Base-by-base conservation (phyloP, 1,139 yeast genomes). In the Yarrowia galli region DNA sequence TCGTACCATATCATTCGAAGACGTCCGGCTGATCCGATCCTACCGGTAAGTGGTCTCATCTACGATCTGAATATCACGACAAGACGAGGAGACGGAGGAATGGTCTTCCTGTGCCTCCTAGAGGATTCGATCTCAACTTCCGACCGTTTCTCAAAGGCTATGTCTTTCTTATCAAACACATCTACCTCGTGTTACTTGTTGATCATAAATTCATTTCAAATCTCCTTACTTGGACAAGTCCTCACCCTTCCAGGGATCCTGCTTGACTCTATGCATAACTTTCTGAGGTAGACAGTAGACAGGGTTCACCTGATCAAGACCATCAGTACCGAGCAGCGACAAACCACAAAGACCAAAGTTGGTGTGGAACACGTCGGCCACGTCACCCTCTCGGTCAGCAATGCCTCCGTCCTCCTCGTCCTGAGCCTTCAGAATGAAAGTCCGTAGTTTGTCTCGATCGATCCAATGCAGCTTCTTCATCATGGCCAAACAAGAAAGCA, bases 361-460 rank as follows among this genome's bases (percentile, higher is more conserved):
- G 0, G 99, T 95, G 75, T 95, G 99, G 75, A 87, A 95, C 0
- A 96, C 95, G 75, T 95, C 99, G 0, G 89, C 92, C 78, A 89
- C 92, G 75, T 95, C 93, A 56, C 89, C 97, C 13, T 91, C 91
- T 46, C 99, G 81, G 78, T 95, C 99, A 70, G 97, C 89, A 61
- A 95, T 88, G 0, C 99, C 99, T 20, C 99, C 99, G 12, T 81
- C 81, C 13, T 83, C 86, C 1, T 78, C 78, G 76, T 95, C 98
- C 76, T 95, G 99, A 65, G 97, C 89, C 1, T 79, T 76, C 40
- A 93, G 78, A 18, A 96, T 92, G 74, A 92, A 95, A 0, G 77
- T 75, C 68, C 85, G 83, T 67, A 95, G 79, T 73, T 84, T 85
- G 2, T 78, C 82, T 53, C 82, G 82, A 74, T 92, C 89, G 22